phyloP scores from a whole-genome alignment of 495 filamentous ascomycete species.

The Neurospora sp. region DNA sequence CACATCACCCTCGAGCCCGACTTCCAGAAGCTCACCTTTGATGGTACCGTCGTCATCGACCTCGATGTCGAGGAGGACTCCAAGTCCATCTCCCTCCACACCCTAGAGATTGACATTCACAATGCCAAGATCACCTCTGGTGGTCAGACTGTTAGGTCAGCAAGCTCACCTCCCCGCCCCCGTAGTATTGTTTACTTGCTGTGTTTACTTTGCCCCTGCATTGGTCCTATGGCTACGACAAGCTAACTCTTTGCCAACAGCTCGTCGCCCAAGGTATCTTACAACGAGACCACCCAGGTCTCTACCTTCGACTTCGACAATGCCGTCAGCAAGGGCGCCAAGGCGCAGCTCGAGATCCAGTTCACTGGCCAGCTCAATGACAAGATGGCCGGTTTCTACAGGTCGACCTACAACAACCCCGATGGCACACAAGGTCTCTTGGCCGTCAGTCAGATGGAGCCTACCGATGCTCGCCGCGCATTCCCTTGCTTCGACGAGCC shows the following conservation, averaged over 20 bases:
- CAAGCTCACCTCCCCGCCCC: background rate
- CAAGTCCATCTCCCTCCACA: constrained; percentile 78
- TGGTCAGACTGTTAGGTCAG: constrained; percentile 34
- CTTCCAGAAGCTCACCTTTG: constrained; percentile 58
- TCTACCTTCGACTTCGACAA: constrained; percentile 55
- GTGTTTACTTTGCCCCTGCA: background rate
- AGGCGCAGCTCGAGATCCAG: constrained; percentile 54
- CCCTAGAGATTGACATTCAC: constrained; percentile 76
- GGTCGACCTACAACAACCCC: constrained; percentile 60
- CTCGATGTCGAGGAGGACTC: constrained; percentile 81
- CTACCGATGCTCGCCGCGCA: constrained; percentile 63
- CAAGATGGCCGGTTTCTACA: constrained; percentile 76
- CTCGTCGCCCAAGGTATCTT: constrained; percentile 44
- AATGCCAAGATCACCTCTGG: constrained; percentile 54
- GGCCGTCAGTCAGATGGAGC: constrained; percentile 76
- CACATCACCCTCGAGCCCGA: constrained; percentile 65
- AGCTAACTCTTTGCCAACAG: constrained; percentile 19
- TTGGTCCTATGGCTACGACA: background rate
- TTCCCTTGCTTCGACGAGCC: constrained; percentile 78
- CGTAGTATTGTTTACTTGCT: background rate
- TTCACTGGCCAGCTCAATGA: constrained; percentile 64
- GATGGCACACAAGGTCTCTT: constrained; percentile 54
- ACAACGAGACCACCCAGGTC: constrained; percentile 54
- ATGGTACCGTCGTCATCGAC: constrained; percentile 58
- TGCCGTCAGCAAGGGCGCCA: constrained; percentile 45